These are phyloP conservation scores for Magnolia changhungtana DNA, from an alignment of 164 flowering plant species.

Conservation along the genomic window DNA sequence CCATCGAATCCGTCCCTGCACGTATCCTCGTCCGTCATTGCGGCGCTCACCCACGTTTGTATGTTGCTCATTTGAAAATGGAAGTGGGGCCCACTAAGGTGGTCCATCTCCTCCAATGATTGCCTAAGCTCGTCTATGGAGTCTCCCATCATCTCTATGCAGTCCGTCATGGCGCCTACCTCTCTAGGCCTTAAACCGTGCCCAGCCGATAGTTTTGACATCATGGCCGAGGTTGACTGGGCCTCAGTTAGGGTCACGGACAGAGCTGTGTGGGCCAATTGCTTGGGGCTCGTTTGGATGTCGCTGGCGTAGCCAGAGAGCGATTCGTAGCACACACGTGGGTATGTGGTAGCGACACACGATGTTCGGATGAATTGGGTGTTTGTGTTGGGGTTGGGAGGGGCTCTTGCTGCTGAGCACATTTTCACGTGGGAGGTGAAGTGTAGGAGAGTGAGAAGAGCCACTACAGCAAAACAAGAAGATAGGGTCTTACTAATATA, in stretches of 20 bases:
- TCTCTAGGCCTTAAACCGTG: conserved; percentile 34
- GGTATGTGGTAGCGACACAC: conserved; percentile 53
- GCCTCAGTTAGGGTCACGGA: conserved; percentile 41
- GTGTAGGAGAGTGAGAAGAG: conserved; percentile 2
- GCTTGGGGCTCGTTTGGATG: conserved; percentile 51
- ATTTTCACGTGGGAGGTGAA: not conserved
- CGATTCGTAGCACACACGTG: conserved; percentile 48
- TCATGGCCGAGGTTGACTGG: conserved; percentile 26
- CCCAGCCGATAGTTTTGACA: conserved; percentile 22
- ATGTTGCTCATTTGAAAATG: conserved; percentile 37
- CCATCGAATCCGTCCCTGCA: conserved; percentile 62
- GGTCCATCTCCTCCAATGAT: conserved; percentile 47
- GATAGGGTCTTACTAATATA: not conserved
- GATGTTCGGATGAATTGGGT: conserved; percentile 49
- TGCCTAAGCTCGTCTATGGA: conserved; percentile 38
- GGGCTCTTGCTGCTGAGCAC: conserved; percentile 4
- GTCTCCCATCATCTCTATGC: conserved; percentile 51
- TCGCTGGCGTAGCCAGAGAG: conserved; percentile 40
- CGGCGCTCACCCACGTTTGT: conserved; percentile 84
- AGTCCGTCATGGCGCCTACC: conserved; percentile 49
- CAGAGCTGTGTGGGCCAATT: conserved; percentile 52
- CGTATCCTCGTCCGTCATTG: conserved; percentile 55
- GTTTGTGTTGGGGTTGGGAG: conserved; percentile 11
- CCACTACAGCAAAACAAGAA: not conserved
- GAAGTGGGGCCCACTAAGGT: conserved; percentile 21